Evolutionary conservation across 2,329 filamentous ascomycete genomes (phyloP), one percentile per base, ranked within the genome.

Genomic region (Dactylellina drechsleri): DNA sequence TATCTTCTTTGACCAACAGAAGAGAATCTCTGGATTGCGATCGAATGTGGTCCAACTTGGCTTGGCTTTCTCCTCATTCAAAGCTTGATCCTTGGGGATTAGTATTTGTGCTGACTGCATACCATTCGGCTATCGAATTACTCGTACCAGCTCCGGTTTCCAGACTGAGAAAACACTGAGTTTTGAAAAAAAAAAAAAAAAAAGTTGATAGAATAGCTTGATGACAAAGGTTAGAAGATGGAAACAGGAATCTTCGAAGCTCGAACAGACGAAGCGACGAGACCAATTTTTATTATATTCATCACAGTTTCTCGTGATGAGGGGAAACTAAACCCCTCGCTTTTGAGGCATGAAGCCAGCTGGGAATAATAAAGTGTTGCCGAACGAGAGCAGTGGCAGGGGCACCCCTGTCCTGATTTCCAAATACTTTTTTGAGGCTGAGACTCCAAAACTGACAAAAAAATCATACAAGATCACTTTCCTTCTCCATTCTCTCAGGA

Each of bases 391-490:
- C 45, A 50, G 43, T 26, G 41, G 53, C 71, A 53, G 53, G 71
- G 71, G 59, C 59, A 3, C 71, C 71, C 71, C 64, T 75, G 71
- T 53, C 50, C 58, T 53, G 20, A 59, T 75, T 75, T 75, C 71
- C 71, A 75, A 75, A 75, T 75, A 75, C 71, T 64, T 45, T 45
- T 60, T 61, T 59, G 71, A 75, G 71, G 71, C 71, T 75, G 71
- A 75, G 71, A 68, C 49, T 5, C 31, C 31, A 36, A 36, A 36
- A 36, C 31, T 36, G 31, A 36, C 31, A 36, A 36, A 36, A 36
- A 36, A 10, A 36, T 23, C 23, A 23, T 23, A 36, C 5, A 10
- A 36, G 31, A 36, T 36, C 23, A 2, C 4, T 23, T 23, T 23
- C 23, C 23, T 23, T 23, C 23, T 23, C 31, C 31, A 36, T 36